Evolutionary conservation across 768 basidiomycete species (phyloP).

Genomic region (Hygrophorus pudorinus): DNA sequence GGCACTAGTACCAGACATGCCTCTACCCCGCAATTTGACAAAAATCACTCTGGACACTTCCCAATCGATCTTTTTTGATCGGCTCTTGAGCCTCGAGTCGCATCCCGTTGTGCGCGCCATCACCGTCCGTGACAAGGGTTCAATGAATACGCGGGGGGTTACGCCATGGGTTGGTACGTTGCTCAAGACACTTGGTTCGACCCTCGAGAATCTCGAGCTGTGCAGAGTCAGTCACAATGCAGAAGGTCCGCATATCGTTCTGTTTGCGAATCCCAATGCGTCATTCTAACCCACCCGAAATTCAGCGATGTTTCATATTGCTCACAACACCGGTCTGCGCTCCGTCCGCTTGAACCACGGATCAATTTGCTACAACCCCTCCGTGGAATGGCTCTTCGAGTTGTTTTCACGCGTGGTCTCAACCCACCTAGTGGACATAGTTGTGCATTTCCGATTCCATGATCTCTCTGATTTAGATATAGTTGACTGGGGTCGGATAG

Average conservation of each 20-base stretch:
- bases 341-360: not conserved
- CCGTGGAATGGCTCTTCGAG: not conserved
- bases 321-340: too few relatives aligned
- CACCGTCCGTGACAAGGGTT: not conserved
- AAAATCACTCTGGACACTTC: not conserved
- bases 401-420: not conserved
- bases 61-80: not conserved
- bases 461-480: too few relatives aligned
- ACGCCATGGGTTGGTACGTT: not conserved
- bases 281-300: not conserved
- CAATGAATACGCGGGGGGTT: not conserved
- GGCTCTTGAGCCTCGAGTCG: too few relatives aligned
- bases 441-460: too few relatives aligned
- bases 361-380: not conserved
- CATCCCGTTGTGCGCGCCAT: not conserved
- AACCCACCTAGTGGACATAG: not conserved
- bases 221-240: not conserved
- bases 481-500: too few relatives aligned
- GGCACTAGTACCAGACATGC: not conserved
- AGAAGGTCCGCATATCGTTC: not conserved
- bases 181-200: not conserved
- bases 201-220: not conserved
- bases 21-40: not conserved
- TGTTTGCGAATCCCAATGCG: not conserved
- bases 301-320: too few relatives aligned